Evolutionary conservation across 2,329 filamentous ascomycete genomes (phyloP).

Genomic region (Trichoderma brevicompactum): DNA sequence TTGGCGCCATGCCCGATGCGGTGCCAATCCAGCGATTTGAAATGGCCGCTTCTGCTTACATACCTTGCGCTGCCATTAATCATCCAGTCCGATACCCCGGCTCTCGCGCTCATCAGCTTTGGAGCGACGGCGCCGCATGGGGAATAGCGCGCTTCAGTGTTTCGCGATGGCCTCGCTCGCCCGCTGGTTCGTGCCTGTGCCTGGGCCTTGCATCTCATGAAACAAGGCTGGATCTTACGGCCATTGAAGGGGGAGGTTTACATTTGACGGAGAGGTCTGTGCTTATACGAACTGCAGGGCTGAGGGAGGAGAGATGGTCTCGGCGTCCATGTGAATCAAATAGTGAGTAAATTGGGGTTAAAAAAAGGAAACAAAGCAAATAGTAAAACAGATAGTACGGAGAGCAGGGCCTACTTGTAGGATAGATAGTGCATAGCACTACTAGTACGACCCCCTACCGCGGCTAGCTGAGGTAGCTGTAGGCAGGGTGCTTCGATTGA

Average conservation of each 20-base stretch:
- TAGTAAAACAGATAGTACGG: neutral
- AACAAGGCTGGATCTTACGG: neutral
- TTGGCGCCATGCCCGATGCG: constrained; percentile 12
- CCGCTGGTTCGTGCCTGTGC: neutral
- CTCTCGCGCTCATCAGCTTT: neutral
- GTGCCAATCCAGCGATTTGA: constrained; percentile 6
- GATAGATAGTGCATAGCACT: too few species aligned
- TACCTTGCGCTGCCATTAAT: neutral
- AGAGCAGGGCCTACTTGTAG: neutral
- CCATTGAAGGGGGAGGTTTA: neutral
- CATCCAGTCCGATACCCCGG: constrained; percentile 21
- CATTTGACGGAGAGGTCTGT: neutral
- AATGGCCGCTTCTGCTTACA: constrained; percentile 3
- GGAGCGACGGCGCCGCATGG: constrained; percentile 3
- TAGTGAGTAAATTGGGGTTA: neutral
- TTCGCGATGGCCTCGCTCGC: constrained; percentile 16
- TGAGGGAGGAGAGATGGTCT: constrained; percentile 2
- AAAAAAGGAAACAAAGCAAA: neutral
- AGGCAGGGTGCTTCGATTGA: too few species aligned
- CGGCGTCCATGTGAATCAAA: constrained; percentile 7
- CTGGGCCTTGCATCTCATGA: constrained; percentile 8
- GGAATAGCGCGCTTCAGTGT: neutral
- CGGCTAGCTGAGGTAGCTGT: too few species aligned
- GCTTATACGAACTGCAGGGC: constrained; percentile 5
- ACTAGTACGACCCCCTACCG: neutral